Evolutionary conservation across 2,329 filamentous ascomycete genomes (phyloP).

Genomic region (Phialophora tarda): DNA sequence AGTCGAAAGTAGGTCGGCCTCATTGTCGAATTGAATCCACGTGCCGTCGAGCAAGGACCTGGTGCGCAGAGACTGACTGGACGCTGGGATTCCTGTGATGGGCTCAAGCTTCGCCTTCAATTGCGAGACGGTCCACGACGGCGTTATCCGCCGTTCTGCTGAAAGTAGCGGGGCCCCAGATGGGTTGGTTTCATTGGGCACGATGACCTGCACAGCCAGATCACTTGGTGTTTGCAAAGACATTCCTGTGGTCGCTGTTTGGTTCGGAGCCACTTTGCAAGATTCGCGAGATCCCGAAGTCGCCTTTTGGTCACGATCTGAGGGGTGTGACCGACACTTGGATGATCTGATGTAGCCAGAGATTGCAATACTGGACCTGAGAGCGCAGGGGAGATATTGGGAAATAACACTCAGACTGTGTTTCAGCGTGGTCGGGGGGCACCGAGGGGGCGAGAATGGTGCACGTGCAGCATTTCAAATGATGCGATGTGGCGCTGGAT

Average conservation of each 20-base stretch:
- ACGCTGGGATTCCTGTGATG: conserved; percentile 87
- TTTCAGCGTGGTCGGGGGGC: not conserved
- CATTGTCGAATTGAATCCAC: conserved; percentile 28
- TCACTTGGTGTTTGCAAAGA: conserved; percentile 31
- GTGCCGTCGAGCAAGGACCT: conserved; percentile 50
- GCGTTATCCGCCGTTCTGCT: conserved; percentile 88
- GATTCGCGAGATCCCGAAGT: not conserved
- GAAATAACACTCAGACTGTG: not conserved
- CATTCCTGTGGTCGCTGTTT: not conserved
- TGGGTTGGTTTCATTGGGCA: conserved; percentile 39
- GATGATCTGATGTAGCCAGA: not conserved
- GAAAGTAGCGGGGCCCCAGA: conserved; percentile 52
- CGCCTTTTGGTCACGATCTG: not conserved
- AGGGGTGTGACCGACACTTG: not conserved
- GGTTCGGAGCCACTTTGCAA: not conserved
- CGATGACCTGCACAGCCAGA: conserved; percentile 36
- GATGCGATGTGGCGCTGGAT: not conserved
- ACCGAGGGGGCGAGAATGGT: no score
- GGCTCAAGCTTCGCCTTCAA: conserved; percentile 89
- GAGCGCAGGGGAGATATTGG: not conserved
- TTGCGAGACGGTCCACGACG: conserved; percentile 84
- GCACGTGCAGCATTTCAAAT: not conserved
- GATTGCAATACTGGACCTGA: not conserved
- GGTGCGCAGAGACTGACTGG: conserved; percentile 75
- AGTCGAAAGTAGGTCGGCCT: conserved; percentile 28